phyloP scores from a whole-genome alignment of 2,329 filamentous ascomycete species.

The Fusarium phyllophilum region DNA sequence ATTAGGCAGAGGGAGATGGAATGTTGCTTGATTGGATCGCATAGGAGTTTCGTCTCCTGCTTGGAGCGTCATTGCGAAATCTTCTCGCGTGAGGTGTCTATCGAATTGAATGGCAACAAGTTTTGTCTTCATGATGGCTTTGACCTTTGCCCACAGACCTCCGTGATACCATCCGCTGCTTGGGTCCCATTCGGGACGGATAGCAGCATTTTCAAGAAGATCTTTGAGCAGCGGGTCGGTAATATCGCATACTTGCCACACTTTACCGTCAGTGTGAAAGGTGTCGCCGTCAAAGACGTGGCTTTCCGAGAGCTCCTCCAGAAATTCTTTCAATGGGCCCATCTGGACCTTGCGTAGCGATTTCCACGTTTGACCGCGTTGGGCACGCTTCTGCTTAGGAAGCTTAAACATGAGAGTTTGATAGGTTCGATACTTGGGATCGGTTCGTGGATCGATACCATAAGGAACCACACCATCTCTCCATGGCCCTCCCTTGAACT shows the following conservation, averaged over 20 bases:
- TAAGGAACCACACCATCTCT: constrained; percentile 86
- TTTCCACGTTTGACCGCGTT: constrained; percentile 61
- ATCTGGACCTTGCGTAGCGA: constrained; percentile 55
- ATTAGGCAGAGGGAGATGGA: constrained; percentile 50
- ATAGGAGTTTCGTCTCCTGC: constrained; percentile 50
- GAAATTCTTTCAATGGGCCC: constrained; percentile 52
- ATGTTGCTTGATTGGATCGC: constrained; percentile 45
- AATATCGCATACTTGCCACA: constrained; percentile 95
- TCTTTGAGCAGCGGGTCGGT: constrained; percentile 77
- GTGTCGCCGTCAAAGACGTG: constrained; percentile 87
- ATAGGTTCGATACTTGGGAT: constrained; percentile 81
- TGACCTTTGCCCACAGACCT: constrained; percentile 83
- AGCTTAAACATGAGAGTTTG: constrained; percentile 91
- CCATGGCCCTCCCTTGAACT: constrained; percentile 93
- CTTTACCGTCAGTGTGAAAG: constrained; percentile 82
- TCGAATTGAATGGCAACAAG: constrained; percentile 73
- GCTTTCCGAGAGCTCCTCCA: constrained; percentile 57
- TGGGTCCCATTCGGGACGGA: constrained; percentile 68
- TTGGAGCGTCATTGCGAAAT: constrained; percentile 50
- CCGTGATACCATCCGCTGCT: constrained; percentile 87
- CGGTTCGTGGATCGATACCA: constrained; percentile 84
- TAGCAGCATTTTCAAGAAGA: constrained; percentile 71
- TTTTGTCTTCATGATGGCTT: constrained; percentile 89
- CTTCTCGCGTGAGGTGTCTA: constrained; percentile 56
- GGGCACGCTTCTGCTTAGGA: constrained; percentile 59